These are phyloP conservation scores for Leccinum imitatum DNA, from an alignment of 768 basidiomycete genomes.

Conservation along the genomic window DNA sequence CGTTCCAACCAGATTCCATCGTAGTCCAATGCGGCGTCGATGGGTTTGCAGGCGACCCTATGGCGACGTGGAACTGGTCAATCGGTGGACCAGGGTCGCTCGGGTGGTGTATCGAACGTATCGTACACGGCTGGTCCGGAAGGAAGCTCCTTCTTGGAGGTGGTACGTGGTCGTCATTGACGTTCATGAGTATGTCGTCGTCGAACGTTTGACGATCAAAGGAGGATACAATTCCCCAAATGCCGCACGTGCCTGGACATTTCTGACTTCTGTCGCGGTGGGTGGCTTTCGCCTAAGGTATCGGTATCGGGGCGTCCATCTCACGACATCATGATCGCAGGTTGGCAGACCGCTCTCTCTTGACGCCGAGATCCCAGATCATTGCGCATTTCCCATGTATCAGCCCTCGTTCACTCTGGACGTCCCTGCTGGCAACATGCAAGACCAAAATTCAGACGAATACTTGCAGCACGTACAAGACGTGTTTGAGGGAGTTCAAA, in stretches of 20 bases:
- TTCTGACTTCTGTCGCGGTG: conserved; percentile 75
- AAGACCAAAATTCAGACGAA: conserved; percentile 66
- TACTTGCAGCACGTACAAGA: conserved; percentile 49
- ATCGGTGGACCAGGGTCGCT: conserved; percentile 59
- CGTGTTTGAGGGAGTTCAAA: conserved; percentile 38
- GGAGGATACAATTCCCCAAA: conserved; percentile 87
- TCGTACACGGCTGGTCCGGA: conserved; percentile 55
- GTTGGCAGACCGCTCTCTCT: conserved; percentile 51
- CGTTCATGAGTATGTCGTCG: conserved; percentile 1
- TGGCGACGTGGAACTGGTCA: conserved; percentile 71
- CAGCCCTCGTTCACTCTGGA: conserved; percentile 82
- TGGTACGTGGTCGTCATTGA: conserved; percentile 39
- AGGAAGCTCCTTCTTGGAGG: conserved; percentile 76
- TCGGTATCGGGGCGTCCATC: neutral
- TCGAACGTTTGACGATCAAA: conserved; percentile 25
- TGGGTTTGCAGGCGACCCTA: conserved; percentile 82
- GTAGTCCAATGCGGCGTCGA: conserved; percentile 89
- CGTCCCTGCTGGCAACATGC: conserved; percentile 69
- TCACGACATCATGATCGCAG: conserved; percentile 35
- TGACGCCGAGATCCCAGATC: conserved; percentile 74
- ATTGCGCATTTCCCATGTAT: conserved; percentile 68
- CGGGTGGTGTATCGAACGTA: conserved; percentile 61
- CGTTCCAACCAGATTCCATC: conserved; percentile 74
- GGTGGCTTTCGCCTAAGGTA: conserved; percentile 26
- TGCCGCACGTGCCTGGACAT: conserved; percentile 84